Evolutionary conservation across 192 early-diverging fungal genomes (phyloP), one percentile per base, ranked within the genome.

Genomic region (Geranomyces variabilis): DNA sequence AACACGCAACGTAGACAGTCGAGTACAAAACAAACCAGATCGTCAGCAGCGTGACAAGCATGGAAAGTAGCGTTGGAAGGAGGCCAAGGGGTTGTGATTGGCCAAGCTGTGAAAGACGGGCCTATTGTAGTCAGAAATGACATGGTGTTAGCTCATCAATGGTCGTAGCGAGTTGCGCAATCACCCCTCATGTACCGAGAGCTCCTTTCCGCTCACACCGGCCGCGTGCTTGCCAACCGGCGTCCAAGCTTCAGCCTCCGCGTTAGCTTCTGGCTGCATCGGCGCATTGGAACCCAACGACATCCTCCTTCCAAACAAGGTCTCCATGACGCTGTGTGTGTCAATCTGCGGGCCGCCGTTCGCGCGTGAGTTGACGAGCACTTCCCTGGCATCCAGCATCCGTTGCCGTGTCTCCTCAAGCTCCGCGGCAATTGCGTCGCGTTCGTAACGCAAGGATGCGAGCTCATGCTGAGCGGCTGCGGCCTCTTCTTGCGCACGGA

Each of bases 1-100:
- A 48, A 66, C 77, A 79, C 31, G 67, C 68, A 0, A 79, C 66
- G 65, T 71, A 58, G 14, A 79, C 21, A 28, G 77, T 63, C 9
- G 77, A 69, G 60, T 79, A 79, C 3, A 53, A n/a, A 5, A 67
- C 22, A 22, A 69, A 55, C 67, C 67, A 69, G 31, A 66, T 51
- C 2, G 44, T 61, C 19, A 65, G 10, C 64, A 70, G 30, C 31
- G 65, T 24, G 29, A 66, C 31, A 8, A 51, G 24, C 29, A 71
- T 1, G 44, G 59, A 9, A 26, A 56, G 24, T 22, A 77, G 44
- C 0, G 58, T 0, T 55, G 53, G 41, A 43, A 63, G 59, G 29
- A 56, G 57, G 61, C 33, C n/a, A 17, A 46, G n/a, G 13, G 34
- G 43, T 33, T 57, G 19, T 15, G 33, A 36, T 51, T 75, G 74